Conservation (phyloP, 768 basidiomycete species). For the Pisolithus orientalis region DNA sequence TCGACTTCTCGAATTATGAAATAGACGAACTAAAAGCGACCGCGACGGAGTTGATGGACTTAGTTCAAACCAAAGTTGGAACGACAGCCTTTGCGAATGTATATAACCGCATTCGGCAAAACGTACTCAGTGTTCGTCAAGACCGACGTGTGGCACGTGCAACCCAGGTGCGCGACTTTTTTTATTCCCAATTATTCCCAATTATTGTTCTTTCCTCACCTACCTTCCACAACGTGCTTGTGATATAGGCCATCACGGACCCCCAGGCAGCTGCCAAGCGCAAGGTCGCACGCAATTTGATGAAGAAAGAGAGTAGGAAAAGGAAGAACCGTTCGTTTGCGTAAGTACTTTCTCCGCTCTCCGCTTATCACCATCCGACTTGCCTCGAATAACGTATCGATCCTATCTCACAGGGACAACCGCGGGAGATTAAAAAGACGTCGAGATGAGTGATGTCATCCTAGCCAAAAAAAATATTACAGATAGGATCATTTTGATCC, state of each 20-base stretch:
- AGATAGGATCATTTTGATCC: too few relatives aligned
- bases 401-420: constrained; percentile 32
- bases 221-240: too few relatives aligned
- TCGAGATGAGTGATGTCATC: constrained; percentile 24
- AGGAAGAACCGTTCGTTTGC: constrained; percentile 57
- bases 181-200: too few relatives aligned
- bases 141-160: constrained; percentile 63
- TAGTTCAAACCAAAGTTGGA: constrained; percentile 84
- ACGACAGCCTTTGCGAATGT: constrained; percentile 72
- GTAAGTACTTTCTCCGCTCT: constrained; percentile 35
- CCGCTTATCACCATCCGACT: background rate
- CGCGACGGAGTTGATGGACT: constrained; percentile 77
- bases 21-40: constrained; percentile 80
- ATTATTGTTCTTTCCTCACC: too few relatives aligned
- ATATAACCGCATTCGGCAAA: constrained; percentile 79
- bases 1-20: background rate
- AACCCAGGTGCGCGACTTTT: constrained; percentile 33
- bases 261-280: constrained; percentile 74
- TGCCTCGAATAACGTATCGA: background rate
- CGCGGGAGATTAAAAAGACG: constrained; percentile 44
- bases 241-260: constrained; percentile 49
- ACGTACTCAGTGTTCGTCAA: constrained; percentile 55
- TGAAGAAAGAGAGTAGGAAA: constrained; percentile 85
- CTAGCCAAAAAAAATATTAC: too few relatives aligned
- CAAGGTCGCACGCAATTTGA: constrained; percentile 60